Conservation (phyloP, 805 yeast genomes). For the Nakazawaea wyomingensis region DNA sequence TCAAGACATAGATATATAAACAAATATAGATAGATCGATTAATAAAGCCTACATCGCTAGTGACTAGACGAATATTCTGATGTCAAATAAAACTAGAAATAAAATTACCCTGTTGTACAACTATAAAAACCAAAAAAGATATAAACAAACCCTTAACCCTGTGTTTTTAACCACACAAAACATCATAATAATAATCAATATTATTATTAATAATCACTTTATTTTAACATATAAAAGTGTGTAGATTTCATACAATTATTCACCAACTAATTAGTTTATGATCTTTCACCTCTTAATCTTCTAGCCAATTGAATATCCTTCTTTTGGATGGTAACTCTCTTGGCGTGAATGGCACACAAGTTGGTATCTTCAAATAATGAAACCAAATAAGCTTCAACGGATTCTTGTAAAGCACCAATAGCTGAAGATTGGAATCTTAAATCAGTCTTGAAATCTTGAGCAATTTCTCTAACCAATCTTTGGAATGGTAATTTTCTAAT, state of each 20-base stretch:
- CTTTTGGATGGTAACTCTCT: conserved; percentile 98
- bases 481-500: conserved; percentile 97
- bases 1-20: no score
- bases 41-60: no score
- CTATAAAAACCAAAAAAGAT: conserved; percentile 1
- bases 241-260: no score
- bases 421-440: conserved; percentile 97
- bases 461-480: conserved; percentile 93
- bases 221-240: no score
- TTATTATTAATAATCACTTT: neutral
- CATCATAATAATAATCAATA: neutral
- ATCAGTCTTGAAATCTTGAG: conserved; percentile 89
- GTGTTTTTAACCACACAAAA: neutral
- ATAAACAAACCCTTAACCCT: conserved; percentile 2
- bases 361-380: conserved; percentile 96
- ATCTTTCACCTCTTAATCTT: conserved; percentile 96
- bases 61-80: no score
- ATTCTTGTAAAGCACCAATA: conserved; percentile 96
- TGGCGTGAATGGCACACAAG: conserved; percentile 98
- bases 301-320: conserved; percentile 97
- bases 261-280: conserved; percentile 36
- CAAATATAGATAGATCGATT: neutral
- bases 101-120: conserved; percentile 1
- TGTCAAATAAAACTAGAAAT: no score
- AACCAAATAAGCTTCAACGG: conserved; percentile 96